phyloP scores from a whole-genome alignment of 805 yeast species.

The Kazachstania bromeliacearum region DNA sequence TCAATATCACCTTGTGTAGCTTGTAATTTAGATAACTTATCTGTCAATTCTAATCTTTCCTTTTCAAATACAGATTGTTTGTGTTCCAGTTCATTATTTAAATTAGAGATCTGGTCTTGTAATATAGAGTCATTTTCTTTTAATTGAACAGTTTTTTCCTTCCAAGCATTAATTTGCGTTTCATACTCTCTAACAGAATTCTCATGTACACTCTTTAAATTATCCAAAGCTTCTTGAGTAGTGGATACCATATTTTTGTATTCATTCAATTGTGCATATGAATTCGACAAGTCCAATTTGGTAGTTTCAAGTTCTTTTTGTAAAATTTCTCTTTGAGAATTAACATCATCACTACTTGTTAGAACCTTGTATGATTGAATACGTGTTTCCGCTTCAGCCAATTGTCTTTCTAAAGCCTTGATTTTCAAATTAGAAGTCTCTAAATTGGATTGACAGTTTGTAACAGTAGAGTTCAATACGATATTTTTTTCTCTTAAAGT shows the following conservation, averaged over 20 bases:
- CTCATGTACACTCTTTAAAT: slow-evolving; percentile 47
- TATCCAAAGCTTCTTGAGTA: slow-evolving; percentile 54
- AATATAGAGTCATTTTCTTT: slow-evolving; percentile 20
- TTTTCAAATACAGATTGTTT: slow-evolving; percentile 23
- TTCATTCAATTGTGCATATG: slow-evolving; percentile 50
- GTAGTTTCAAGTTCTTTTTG: slow-evolving; percentile 38
- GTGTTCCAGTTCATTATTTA: slow-evolving; percentile 26
- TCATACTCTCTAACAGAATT: slow-evolving; percentile 28
- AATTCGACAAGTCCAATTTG: slow-evolving; percentile 44
- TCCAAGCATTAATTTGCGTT: slow-evolving; percentile 4
- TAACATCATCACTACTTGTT: slow-evolving; percentile 10
- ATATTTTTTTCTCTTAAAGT: slow-evolving; percentile 8
- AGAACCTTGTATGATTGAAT: slow-evolving; percentile 25
- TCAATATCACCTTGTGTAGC: slow-evolving; percentile 19
- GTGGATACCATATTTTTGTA: slow-evolving; percentile 54
- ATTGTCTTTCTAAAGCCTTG: slow-evolving; percentile 16
- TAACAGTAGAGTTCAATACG: slow-evolving; percentile 29
- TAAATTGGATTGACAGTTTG: neutral
- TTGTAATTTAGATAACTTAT: slow-evolving; percentile 26
- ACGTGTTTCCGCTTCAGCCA: slow-evolving; percentile 24
- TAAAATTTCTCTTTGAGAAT: slow-evolving; percentile 22
- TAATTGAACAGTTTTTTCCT: slow-evolving; percentile 2
- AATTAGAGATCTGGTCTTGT: slow-evolving; percentile 23
- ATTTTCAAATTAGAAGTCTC: slow-evolving; percentile 8
- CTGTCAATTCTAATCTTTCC: slow-evolving; percentile 14